Conservation (phyloP, 805 yeast species). For the Vanderwaltozyma verrucispora region DNA sequence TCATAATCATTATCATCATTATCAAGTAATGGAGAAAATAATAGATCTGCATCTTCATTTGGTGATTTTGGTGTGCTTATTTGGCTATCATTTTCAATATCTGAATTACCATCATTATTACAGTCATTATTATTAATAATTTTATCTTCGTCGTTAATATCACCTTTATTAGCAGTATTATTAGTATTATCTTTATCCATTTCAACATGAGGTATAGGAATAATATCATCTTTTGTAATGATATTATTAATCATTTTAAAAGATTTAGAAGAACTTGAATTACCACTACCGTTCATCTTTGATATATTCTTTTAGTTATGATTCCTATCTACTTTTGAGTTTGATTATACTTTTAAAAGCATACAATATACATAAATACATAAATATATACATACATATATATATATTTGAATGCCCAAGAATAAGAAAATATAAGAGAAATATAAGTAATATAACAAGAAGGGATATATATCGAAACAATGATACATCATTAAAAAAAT, state of each 20-base stretch:
- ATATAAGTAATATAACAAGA: too few relatives aligned
- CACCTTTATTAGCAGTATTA: not conserved
- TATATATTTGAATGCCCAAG: too few relatives aligned
- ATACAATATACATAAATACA: too few relatives aligned
- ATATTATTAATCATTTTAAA: constrained; percentile 17
- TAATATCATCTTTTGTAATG: constrained; percentile 21
- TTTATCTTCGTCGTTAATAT: not conserved
- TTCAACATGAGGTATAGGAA: constrained; percentile 10
- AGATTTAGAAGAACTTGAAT: constrained; percentile 2
- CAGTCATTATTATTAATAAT: not conserved
- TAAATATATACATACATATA: too few relatives aligned
- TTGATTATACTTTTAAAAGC: too few relatives aligned
- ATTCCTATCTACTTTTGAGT: too few relatives aligned
- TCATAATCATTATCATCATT: constrained; percentile 13
- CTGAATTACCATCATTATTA: constrained; percentile 3
- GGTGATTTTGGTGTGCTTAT: constrained; percentile 1
- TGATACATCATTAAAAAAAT: too few relatives aligned
- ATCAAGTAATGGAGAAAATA: constrained; percentile 19
- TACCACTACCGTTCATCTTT: too few relatives aligned
- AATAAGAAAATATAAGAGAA: too few relatives aligned
- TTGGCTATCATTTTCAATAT: not conserved
- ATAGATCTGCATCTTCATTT: constrained; percentile 14
- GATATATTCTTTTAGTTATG: too few relatives aligned
- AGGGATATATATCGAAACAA: too few relatives aligned
- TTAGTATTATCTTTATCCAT: not conserved